A percentile compares a stretch with the other conserved stretches of the same genome.
Conservation (phyloP, 225 moss, liverwort and hornwort species). For the Sphagnum tenellum region DNA sequence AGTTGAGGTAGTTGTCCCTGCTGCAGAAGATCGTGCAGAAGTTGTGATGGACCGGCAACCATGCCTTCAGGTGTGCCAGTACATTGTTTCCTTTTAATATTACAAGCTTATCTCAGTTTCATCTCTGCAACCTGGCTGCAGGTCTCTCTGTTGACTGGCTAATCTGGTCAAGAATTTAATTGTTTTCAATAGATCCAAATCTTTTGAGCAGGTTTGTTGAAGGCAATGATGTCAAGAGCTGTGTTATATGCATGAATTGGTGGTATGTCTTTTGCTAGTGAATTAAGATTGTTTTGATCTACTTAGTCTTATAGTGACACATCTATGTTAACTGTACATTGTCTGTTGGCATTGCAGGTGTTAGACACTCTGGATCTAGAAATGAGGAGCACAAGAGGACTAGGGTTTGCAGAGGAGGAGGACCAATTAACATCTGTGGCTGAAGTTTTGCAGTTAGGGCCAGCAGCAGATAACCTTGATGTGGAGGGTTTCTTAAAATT, state of each 20-base stretch:
- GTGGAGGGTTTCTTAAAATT: slow-evolving; percentile 14
- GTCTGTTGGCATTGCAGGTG: slow-evolving; percentile 24
- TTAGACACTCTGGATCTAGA: slow-evolving; percentile 21
- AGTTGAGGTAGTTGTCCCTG: slow-evolving; percentile 62
- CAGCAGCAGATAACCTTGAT: slow-evolving; percentile 22
- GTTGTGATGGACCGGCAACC: slow-evolving; percentile 65
- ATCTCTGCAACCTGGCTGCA: too few species aligned
- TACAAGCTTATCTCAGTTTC: too few species aligned
- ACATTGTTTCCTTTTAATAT: too few species aligned
- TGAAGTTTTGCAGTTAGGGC: slow-evolving; percentile 17
- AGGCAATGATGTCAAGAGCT: background rate
- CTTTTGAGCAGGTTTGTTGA: slow-evolving; percentile 1
- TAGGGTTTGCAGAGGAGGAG: slow-evolving; percentile 51
- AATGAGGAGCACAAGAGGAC: slow-evolving; percentile 35
- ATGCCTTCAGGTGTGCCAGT: slow-evolving; percentile 17
- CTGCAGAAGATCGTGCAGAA: slow-evolving; percentile 51
- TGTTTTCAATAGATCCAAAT: background rate
- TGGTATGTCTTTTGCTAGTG: background rate
- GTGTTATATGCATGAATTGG: background rate
- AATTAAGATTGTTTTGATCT: background rate
- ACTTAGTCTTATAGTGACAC: background rate
- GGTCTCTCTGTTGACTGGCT: too few species aligned
- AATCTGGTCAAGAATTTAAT: too few species aligned
- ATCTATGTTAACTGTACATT: background rate
- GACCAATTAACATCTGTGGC: slow-evolving; percentile 15